These are phyloP conservation scores for Graphilbum sp. DNA, from an alignment of 2,329 filamentous ascomycete genomes.

Conservation along the genomic window DNA sequence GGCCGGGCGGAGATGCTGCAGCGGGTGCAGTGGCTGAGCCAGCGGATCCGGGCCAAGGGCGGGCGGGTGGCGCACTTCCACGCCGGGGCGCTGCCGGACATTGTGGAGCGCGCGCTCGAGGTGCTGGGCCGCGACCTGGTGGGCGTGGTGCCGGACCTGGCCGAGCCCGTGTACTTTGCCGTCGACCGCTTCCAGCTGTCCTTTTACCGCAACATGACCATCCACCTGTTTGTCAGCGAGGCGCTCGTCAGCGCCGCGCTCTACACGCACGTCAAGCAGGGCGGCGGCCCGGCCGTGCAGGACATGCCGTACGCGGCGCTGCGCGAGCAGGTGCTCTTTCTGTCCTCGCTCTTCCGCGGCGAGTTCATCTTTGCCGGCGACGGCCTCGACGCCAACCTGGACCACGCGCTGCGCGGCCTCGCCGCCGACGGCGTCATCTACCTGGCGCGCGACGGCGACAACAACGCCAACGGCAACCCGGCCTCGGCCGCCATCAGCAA, in stretches of 20 bases:
- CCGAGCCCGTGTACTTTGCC: slow-evolving; percentile 85
- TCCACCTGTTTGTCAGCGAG: slow-evolving; percentile 91
- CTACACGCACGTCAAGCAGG: slow-evolving; percentile 81
- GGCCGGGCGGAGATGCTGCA: slow-evolving; percentile 74
- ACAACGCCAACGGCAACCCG: too few species aligned
- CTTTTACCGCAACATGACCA: slow-evolving; percentile 99
- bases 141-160: slow-evolving; percentile 59
- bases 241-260: slow-evolving; percentile 78
- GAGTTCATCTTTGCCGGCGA: slow-evolving; percentile 95
- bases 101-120: slow-evolving; percentile 79
- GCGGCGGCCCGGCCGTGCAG: slow-evolving; percentile 70
- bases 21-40: slow-evolving; percentile 78
- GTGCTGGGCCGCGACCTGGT: slow-evolving; percentile 84
- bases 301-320: slow-evolving; percentile 61
- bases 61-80: slow-evolving; percentile 91
- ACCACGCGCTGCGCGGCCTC: slow-evolving; percentile 60
- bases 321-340: slow-evolving; percentile 65
- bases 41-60: slow-evolving; percentile 67
- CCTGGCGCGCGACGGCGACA: slow-evolving; percentile 39
- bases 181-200: slow-evolving; percentile 94
- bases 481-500: slow-evolving; percentile 40
- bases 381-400: slow-evolving; percentile 63
- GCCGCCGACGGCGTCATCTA: slow-evolving; percentile 65
- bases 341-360: slow-evolving; percentile 84
- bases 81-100: slow-evolving; percentile 57